Evolutionary conservation across 75 land plant genomes (phyloP).

Genomic region (Pinus tabuliformis): DNA sequence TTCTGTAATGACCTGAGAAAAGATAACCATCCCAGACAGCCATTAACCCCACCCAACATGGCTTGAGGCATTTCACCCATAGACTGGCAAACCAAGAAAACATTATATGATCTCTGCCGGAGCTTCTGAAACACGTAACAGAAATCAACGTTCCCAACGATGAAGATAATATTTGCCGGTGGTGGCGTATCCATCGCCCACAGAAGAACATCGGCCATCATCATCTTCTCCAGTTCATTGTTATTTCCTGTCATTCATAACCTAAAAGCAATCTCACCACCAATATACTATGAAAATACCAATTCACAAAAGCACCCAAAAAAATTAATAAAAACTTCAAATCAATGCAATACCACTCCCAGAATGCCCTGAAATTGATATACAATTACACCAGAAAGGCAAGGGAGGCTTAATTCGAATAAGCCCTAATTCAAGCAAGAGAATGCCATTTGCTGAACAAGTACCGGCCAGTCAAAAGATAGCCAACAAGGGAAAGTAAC

Average conservation of each 20-base stretch:
- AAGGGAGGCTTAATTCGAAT: no score
- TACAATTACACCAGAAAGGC: no score
- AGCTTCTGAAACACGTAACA: slow-evolving; percentile 1
- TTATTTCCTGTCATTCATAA: neutral
- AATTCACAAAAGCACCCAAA: no score
- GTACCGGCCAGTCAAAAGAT: no score
- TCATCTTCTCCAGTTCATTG: neutral
- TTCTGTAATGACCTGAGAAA: neutral
- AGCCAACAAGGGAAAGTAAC: no score
- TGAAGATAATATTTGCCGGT: neutral
- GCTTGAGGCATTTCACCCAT: neutral
- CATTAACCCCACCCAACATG: neutral
- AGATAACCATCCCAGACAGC: neutral
- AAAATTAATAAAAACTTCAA: no score
- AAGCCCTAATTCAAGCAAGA: no score
- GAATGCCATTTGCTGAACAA: no score
- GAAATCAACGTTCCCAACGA: slow-evolving; percentile 1
- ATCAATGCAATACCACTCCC: no score
- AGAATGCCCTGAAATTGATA: no score
- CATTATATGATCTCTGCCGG: slow-evolving; percentile 3
- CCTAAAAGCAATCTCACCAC: neutral
- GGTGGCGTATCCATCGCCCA: slow-evolving; percentile 7
- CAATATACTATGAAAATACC: no score
- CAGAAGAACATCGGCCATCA: slow-evolving; percentile 2
- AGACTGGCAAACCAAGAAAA: neutral